These are phyloP conservation scores for Clavispora carvajalis DNA, from an alignment of 805 yeast species.

Conservation along the genomic window DNA sequence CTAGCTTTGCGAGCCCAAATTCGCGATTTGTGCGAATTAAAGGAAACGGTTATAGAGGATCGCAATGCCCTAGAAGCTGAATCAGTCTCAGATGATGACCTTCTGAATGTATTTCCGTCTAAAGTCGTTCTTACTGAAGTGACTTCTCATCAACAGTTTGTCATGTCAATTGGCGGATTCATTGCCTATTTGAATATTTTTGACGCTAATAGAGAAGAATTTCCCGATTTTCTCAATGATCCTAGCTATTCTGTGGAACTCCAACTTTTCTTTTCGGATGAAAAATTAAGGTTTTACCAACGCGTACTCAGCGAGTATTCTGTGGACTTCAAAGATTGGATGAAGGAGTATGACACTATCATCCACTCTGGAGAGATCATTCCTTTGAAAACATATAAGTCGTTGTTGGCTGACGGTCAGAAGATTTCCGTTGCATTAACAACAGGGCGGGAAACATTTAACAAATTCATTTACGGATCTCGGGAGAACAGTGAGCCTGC, in stretches of 20 bases:
- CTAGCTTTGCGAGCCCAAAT: slow-evolving; percentile 35
- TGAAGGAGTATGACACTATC: slow-evolving; percentile 35
- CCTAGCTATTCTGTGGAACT: slow-evolving; percentile 30
- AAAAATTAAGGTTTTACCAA: slow-evolving; percentile 36
- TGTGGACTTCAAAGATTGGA: slow-evolving; percentile 49
- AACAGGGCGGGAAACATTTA: slow-evolving; percentile 15
- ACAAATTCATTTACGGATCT: slow-evolving; percentile 1
- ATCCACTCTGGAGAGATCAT: slow-evolving; percentile 41
- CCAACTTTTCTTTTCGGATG: slow-evolving; percentile 49
- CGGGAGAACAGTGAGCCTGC: not conserved
- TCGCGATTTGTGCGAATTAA: slow-evolving; percentile 21
- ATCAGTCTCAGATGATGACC: slow-evolving; percentile 49
- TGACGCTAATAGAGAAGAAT: not conserved
- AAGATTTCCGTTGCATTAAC: slow-evolving; percentile 38
- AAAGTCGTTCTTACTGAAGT: slow-evolving; percentile 37
- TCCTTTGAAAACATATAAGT: slow-evolving; percentile 39
- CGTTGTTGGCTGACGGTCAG: slow-evolving; percentile 52
- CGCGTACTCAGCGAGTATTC: slow-evolving; percentile 37
- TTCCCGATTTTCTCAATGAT: slow-evolving; percentile 5
- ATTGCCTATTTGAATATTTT: slow-evolving; percentile 19
- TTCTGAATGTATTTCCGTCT: slow-evolving; percentile 50
- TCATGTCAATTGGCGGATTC: slow-evolving; percentile 25
- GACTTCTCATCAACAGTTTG: slow-evolving; percentile 26
- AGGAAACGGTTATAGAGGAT: slow-evolving; percentile 31
- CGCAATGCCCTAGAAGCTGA: slow-evolving; percentile 27